Evolutionary conservation across 176 grass and related monocot species (phyloP), one percentile per base, ranked within the genome.

Genomic region (Alopecurus myosuroides): DNA sequence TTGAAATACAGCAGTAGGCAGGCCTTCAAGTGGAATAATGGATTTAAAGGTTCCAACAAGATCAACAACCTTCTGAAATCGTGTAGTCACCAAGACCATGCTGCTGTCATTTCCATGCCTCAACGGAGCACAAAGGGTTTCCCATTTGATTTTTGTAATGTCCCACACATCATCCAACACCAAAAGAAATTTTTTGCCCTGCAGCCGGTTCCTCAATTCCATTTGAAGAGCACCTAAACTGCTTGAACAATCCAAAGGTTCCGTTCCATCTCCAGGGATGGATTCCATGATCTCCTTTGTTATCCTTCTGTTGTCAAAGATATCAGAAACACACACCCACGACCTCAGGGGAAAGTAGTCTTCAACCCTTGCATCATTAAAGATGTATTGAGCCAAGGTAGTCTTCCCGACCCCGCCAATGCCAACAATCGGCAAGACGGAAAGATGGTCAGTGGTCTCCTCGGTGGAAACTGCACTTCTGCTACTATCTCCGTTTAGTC

Each of bases 81-180:
- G 19, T 52, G 49, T 20, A 52, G 49, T 52, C 18, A 52, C 49
- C 4, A 52, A 20, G 17, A 52, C 49, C 49, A 52, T 52, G 17
- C 49, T 52, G 18, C 49, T 18, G 2, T 52, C 49, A 19, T 1
- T 1, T 5, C 18, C 49, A 4, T 52, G 49, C 49, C 17, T 20
- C 5, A 52, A 20, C 20, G 49, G 49, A 20, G 49, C 17, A 52
- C 3, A 52, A 20, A 52, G 18, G 3, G 13, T 19, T 1, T 52
- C 18, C 49, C 49, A 52, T 19, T 52, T 19, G 18, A 52, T n/a
- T n/a, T 19, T 52, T 1, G 49, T 6, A 52, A 6, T 19, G 1
- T 4, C 5, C 49, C 49, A 52, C 18, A 52, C 49, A 79, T 81
- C 61, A 81, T 81, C 78, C 28, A 79, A 33, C 39, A 79, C 77